A percentile compares a stretch with the other conserved stretches of the same genome.
phyloP scores from a whole-genome alignment of 257 asterid species.

The Capsicum rhomboideum region DNA sequence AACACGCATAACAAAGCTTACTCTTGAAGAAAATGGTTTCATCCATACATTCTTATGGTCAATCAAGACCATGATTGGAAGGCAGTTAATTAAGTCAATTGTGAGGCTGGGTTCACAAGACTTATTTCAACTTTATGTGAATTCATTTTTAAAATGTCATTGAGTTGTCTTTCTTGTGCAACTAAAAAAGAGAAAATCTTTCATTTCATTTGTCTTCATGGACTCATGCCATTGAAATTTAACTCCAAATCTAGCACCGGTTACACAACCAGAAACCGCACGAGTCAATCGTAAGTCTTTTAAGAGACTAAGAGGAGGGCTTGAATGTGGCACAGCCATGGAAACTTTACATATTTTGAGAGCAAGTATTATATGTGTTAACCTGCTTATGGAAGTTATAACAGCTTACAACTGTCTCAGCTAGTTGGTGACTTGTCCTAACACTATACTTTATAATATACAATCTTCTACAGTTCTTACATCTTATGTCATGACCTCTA shows the following conservation, averaged over 20 bases:
- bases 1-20: neutral
- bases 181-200: neutral
- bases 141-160: neutral
- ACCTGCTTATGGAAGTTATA: neutral
- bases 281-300: neutral
- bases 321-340: neutral
- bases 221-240: neutral
- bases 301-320: neutral
- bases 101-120: neutral
- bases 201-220: neutral
- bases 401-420: neutral
- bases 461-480: neutral
- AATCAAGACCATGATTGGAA: neutral
- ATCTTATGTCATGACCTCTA: conserved; percentile 66
- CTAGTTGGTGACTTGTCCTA: conserved; percentile 4
- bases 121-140: neutral
- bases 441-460: conserved; percentile 7
- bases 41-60: neutral
- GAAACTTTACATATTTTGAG: neutral
- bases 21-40: neutral
- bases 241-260: neutral
- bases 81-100: neutral
- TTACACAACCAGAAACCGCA: neutral
- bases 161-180: neutral
- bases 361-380: neutral